Evolutionary conservation across 2,329 filamentous ascomycete genomes (phyloP).

Genomic region (Neopestalotiopsis rosae): DNA sequence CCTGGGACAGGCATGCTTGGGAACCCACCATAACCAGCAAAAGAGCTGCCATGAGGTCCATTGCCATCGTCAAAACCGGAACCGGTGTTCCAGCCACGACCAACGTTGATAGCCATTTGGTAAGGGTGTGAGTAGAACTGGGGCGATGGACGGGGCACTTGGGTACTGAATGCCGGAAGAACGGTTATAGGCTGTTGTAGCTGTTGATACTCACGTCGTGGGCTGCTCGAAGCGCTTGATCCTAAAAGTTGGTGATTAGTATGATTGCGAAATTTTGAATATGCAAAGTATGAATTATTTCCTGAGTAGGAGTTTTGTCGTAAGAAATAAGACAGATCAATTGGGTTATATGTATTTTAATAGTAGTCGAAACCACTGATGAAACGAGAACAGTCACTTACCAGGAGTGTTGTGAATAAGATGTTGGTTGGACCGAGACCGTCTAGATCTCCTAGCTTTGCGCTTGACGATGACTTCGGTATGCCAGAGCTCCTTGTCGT

Average conservation of each 20-base stretch:
- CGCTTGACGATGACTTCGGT: constrained; percentile 47
- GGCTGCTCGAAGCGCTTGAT: background rate
- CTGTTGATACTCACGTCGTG: background rate
- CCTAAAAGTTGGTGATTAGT: background rate
- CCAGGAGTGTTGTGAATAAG: constrained; percentile 14
- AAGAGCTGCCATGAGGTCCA: background rate
- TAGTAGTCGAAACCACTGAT: background rate
- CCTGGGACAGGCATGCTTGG: background rate
- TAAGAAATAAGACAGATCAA: background rate
- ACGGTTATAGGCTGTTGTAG: background rate
- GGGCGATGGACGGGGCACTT: background rate
- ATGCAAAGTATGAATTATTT: background rate
- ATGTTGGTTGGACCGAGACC: background rate
- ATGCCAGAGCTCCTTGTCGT: constrained; percentile 50
- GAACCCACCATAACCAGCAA: constrained; percentile 7
- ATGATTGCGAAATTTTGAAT: background rate
- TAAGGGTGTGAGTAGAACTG: background rate
- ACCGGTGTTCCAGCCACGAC: constrained; percentile 39
- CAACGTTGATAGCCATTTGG: constrained; percentile 6
- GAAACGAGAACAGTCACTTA: constrained; percentile 10
- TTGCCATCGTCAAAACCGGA: constrained; percentile 43
- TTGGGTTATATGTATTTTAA: background rate
- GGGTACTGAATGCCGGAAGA: background rate
- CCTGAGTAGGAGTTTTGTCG: background rate
- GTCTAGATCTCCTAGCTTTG: background rate